Conservation (phyloP, 768 basidiomycete species). For the Trametes cinnabarina region DNA sequence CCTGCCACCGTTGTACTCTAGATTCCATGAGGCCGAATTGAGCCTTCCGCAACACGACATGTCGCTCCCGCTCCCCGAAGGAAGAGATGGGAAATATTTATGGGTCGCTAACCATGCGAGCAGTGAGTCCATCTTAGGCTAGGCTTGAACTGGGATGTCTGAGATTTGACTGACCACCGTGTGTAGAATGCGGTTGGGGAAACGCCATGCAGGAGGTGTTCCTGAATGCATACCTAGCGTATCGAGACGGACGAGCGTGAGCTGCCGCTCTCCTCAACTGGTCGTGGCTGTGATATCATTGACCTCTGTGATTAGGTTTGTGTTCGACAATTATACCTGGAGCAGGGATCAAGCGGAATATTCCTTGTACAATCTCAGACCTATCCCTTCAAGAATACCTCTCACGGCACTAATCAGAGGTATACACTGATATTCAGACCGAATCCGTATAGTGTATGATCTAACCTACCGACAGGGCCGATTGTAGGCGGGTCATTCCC, state of each 20-base stretch:
- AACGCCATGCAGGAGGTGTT: constrained; percentile 41
- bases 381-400: constrained; percentile 52
- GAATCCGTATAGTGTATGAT: neutral
- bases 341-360: constrained; percentile 37
- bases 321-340: constrained; percentile 60
- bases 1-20: constrained; percentile 45
- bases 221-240: constrained; percentile 35
- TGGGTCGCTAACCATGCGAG: constrained; percentile 49
- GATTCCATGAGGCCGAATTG: constrained; percentile 44
- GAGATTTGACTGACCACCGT: neutral
- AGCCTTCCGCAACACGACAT: constrained; percentile 45
- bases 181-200: constrained; percentile 37
- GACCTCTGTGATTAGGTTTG: too few relatives aligned
- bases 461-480: constrained; percentile 30
- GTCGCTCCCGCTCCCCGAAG: constrained; percentile 40
- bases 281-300: too few relatives aligned
- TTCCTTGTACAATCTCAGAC: constrained; percentile 44
- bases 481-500: constrained; percentile 42
- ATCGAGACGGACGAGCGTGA: constrained; percentile 36
- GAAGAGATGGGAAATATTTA: constrained; percentile 42
- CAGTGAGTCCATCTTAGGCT: constrained; percentile 27
- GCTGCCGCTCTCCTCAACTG: too few relatives aligned
- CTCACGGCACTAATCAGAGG: constrained; percentile 52
- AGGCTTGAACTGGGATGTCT: neutral
- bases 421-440: constrained; percentile 10